Evolutionary conservation across 176 grass and related monocot species (phyloP).

Genomic region (Canna indica): DNA sequence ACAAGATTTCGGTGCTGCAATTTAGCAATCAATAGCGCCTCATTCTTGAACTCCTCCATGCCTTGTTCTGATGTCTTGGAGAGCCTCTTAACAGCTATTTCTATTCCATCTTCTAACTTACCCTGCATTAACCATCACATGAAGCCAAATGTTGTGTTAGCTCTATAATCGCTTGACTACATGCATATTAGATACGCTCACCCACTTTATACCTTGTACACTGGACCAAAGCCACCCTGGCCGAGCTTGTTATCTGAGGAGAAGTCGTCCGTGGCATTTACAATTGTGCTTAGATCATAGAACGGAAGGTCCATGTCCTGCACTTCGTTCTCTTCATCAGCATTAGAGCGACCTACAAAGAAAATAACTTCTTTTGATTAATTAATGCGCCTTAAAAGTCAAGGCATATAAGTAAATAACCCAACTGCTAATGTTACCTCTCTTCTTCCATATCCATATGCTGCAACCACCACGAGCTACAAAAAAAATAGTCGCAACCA

Average conservation of each 20-base stretch:
- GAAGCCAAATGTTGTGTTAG: background rate
- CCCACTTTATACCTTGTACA: background rate
- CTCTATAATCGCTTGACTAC: background rate
- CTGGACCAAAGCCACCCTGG: background rate
- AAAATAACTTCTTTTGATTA: no score
- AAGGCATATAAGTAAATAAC: no score
- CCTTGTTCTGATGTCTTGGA: background rate
- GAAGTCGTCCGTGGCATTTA: background rate
- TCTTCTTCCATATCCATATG: background rate
- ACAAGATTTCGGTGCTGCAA: background rate
- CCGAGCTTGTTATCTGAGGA: background rate
- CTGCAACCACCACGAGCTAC: background rate
- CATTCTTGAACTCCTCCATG: background rate
- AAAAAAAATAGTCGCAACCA: background rate
- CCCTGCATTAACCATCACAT: background rate
- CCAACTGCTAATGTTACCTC: background rate
- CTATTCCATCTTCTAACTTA: background rate
- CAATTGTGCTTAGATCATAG: background rate
- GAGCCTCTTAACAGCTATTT: background rate
- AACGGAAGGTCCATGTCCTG: background rate
- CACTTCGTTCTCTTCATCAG: background rate
- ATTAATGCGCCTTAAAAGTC: no score
- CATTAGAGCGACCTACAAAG: background rate
- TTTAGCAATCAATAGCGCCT: background rate
- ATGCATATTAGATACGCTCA: background rate